phyloP scores from a whole-genome alignment of 2,329 filamentous ascomycete species.

The Calonectria leucothoes region DNA sequence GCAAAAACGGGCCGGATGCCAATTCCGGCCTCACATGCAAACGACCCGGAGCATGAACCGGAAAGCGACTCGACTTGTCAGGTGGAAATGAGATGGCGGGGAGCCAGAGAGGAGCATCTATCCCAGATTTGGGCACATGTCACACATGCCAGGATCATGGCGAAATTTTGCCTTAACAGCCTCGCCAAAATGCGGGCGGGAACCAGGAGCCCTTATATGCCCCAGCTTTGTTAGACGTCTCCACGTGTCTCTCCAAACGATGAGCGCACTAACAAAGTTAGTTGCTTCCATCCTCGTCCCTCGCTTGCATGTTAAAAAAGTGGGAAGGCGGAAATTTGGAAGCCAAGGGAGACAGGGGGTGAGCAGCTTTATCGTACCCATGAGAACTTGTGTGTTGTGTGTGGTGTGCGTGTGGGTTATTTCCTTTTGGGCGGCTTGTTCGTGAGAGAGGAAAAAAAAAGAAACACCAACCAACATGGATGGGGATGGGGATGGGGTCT shows the following conservation, averaged over 20 bases:
- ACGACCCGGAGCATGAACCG: not conserved
- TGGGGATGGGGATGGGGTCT: not conserved
- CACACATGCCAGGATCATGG: not conserved
- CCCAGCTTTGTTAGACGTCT: not conserved
- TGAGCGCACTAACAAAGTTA: not conserved
- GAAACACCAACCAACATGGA: too few species aligned
- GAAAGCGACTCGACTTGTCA: not conserved
- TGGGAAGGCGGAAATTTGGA: constrained; percentile 7
- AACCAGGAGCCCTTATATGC: not conserved
- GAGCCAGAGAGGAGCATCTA: not conserved
- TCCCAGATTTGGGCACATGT: not conserved
- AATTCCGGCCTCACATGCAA: not conserved
- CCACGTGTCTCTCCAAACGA: not conserved
- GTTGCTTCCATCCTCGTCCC: not conserved
- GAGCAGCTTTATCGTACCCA: not conserved
- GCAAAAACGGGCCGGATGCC: not conserved
- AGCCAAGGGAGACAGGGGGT: not conserved
- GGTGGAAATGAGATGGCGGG: not conserved
- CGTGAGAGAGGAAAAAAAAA: not conserved
- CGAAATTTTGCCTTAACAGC: not conserved
- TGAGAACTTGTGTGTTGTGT: not conserved
- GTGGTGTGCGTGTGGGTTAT: not conserved
- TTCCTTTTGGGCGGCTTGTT: not conserved
- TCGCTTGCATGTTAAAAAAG: not conserved
- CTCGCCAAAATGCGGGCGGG: not conserved